A percentile compares a stretch with the other conserved stretches of the same genome.
phyloP scores from a whole-genome alignment of 2,329 filamentous ascomycete species.

The Phoma herbarum region DNA sequence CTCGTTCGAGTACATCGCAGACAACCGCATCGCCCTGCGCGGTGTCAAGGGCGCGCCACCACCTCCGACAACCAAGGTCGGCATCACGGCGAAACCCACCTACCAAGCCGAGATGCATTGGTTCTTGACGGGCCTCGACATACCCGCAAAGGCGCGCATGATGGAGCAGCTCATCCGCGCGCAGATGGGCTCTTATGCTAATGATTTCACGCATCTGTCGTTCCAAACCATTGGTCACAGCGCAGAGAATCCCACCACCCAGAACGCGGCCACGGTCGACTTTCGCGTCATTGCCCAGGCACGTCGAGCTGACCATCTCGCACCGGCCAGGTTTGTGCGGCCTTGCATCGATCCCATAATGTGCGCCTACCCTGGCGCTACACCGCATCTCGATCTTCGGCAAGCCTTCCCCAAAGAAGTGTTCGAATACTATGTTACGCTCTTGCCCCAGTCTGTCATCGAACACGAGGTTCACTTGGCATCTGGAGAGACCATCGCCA shows the following conservation, averaged over 20 bases:
- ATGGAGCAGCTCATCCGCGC: slow-evolving; percentile 50
- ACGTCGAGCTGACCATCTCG: slow-evolving; percentile 43
- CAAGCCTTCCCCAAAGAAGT: slow-evolving; percentile 53
- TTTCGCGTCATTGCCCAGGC: slow-evolving; percentile 60
- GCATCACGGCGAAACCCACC: slow-evolving; percentile 56
- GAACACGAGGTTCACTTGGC: slow-evolving; percentile 39
- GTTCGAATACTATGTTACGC: slow-evolving; percentile 55
- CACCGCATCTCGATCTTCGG: slow-evolving; percentile 51
- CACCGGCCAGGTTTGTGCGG: slow-evolving; percentile 51
- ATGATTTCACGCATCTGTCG: slow-evolving; percentile 48
- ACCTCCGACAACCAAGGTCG: slow-evolving; percentile 53
- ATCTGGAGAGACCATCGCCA: slow-evolving; percentile 40
- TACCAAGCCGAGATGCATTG: slow-evolving; percentile 59
- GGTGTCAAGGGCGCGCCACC: slow-evolving; percentile 54
- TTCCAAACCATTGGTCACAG: slow-evolving; percentile 53
- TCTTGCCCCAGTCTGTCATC: slow-evolving; percentile 39
- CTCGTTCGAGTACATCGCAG: slow-evolving; percentile 61
- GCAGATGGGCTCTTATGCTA: slow-evolving; percentile 49
- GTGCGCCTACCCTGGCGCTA: slow-evolving; percentile 56
- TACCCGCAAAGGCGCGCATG: slow-evolving; percentile 56
- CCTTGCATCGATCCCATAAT: slow-evolving; percentile 55
- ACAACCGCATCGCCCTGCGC: slow-evolving; percentile 59
- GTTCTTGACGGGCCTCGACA: slow-evolving; percentile 56
- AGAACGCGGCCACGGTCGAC: slow-evolving; percentile 60
- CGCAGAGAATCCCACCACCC: slow-evolving; percentile 53